Evolutionary conservation across 2,329 filamentous ascomycete genomes (phyloP).

Genomic region (Alternaria sp.): DNA sequence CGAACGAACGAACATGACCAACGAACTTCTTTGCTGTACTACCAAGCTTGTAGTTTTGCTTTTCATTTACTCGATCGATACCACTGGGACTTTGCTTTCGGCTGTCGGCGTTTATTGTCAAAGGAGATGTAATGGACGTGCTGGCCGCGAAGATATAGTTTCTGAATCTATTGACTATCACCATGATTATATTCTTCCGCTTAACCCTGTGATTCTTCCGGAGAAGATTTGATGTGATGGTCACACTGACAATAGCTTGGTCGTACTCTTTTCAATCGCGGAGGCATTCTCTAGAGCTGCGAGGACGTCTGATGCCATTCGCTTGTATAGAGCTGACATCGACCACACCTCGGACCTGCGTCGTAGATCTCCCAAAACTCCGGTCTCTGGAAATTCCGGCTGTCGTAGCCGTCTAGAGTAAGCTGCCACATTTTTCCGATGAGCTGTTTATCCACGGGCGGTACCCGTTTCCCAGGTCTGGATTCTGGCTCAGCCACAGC

Average conservation of each 20-base stretch:
- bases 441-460: conserved; percentile 4
- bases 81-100: conserved; percentile 15
- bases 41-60: conserved; percentile 9
- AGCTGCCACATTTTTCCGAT: conserved; percentile 7
- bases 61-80: conserved; percentile 20
- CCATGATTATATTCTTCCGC: background rate
- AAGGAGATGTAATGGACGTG: conserved; percentile 13
- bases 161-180: conserved; percentile 12
- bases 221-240: background rate
- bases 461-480: conserved; percentile 1
- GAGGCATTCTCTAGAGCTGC: background rate
- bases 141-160: conserved; percentile 16
- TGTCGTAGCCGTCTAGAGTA: background rate
- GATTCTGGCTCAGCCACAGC: conserved; percentile 5
- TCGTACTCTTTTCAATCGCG: background rate
- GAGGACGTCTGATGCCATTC: background rate
- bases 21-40: conserved; percentile 18
- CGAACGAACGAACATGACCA: conserved; percentile 8
- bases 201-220: background rate
- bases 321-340: background rate
- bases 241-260: background rate
- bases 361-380: conserved; percentile 7
- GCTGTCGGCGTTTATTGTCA: conserved; percentile 2
- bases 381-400: background rate
- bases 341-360: conserved; percentile 11